These are phyloP conservation scores for Clonostachys chloroleuca DNA, from an alignment of 2,329 filamentous ascomycete genomes.

Conservation along the genomic window DNA sequence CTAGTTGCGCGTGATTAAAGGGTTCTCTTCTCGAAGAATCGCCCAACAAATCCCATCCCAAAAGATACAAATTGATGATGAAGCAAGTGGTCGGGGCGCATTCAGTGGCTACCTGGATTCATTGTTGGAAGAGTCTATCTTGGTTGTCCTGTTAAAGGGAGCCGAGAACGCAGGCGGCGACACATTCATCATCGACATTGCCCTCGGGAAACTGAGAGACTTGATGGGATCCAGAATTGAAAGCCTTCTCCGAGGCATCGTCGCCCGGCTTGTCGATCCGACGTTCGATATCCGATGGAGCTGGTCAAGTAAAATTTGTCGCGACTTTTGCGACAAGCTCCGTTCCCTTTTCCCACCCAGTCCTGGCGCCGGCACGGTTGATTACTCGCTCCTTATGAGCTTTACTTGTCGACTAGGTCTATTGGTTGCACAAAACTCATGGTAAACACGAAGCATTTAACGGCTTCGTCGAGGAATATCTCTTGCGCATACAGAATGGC, in stretches of 20 bases:
- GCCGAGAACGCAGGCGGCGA: conserved; percentile 1
- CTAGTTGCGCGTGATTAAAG: conserved; percentile 10
- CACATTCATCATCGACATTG: too few species aligned
- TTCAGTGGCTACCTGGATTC: conserved; percentile 21
- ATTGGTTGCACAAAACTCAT: conserved; percentile 14
- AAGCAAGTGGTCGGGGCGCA: conserved; percentile 31
- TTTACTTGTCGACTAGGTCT: conserved; percentile 25
- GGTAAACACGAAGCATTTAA: conserved; percentile 28
- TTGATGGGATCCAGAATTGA: too few species aligned
- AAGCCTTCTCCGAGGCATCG: too few species aligned
- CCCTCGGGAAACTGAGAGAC: too few species aligned
- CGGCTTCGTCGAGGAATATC: conserved; percentile 37
- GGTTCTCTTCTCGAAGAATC: conserved; percentile 8
- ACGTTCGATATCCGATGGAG: conserved; percentile 19
- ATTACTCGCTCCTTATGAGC: conserved; percentile 28
- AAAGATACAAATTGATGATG: conserved; percentile 29
- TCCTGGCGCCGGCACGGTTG: not conserved
- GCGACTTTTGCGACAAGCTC: conserved; percentile 24
- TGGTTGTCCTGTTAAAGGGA: conserved; percentile 15
- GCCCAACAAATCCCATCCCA: conserved; percentile 9
- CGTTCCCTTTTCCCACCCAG: not conserved
- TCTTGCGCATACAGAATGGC: conserved; percentile 30
- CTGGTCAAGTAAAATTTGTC: conserved; percentile 25
- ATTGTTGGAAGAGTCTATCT: conserved; percentile 15
- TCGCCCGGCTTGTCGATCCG: too few species aligned